A percentile compares a stretch with the other conserved stretches of the same genome.
These are phyloP conservation scores for Heterococcus sp. DNA, from an alignment of 108 stramenopile species.

Conservation along the genomic window DNA sequence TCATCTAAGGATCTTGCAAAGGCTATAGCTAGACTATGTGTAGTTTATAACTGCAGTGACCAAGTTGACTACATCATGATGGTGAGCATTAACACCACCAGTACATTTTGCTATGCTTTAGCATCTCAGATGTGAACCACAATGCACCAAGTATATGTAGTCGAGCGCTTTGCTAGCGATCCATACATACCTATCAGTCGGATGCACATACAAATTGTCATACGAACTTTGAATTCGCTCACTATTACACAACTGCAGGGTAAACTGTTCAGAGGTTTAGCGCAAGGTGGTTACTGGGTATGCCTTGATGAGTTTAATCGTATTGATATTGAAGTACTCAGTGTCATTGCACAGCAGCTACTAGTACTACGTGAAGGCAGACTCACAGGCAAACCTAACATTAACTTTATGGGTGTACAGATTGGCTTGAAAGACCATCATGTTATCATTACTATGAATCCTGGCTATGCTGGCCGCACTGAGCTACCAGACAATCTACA, in stretches of 20 bases:
- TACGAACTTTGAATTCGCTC: no score
- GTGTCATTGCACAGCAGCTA: slow-evolving; percentile 60
- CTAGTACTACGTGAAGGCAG: slow-evolving; percentile 60
- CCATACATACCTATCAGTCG: no score
- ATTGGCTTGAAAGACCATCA: slow-evolving; percentile 63
- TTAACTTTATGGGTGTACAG: slow-evolving; percentile 65
- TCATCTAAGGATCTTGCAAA: slow-evolving; percentile 66
- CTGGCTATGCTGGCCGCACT: slow-evolving; percentile 67
- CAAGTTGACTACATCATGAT: slow-evolving; percentile 72
- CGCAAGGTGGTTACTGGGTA: slow-evolving; percentile 63
- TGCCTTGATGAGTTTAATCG: slow-evolving; percentile 67
- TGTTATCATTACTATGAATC: slow-evolving; percentile 70
- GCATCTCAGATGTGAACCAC: no score
- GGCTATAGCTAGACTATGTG: slow-evolving; percentile 64
- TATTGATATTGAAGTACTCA: slow-evolving; percentile 63
- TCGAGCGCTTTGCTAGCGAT: no score
- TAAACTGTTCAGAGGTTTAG: slow-evolving; percentile 66
- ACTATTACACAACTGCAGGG: no score
- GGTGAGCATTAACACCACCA: no score
- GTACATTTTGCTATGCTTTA: no score
- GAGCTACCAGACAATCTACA: slow-evolving; percentile 67
- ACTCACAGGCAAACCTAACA: slow-evolving; percentile 46
- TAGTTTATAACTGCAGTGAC: slow-evolving; percentile 68
- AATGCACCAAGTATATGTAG: no score
- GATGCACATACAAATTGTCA: no score